These are phyloP conservation scores for Euphrasia confusa DNA, from an alignment of 257 asterid species.

Conservation along the genomic window DNA sequence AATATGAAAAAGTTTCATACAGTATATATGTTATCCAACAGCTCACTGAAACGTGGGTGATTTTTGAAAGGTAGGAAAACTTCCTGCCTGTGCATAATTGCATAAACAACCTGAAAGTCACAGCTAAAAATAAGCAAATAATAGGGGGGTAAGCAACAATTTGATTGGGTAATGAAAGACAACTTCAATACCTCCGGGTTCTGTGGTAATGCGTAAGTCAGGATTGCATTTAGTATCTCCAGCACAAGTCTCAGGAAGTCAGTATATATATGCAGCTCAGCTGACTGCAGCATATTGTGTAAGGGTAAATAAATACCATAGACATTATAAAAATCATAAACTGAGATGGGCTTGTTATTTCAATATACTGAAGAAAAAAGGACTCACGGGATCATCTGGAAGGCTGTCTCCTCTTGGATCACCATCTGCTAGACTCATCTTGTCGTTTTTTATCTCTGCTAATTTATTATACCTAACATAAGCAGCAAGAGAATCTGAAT, in stretches of 20 bases:
- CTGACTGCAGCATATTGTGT: slow-evolving; percentile 49
- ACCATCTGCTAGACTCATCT: slow-evolving; percentile 53
- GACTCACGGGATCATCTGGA: slow-evolving; percentile 65
- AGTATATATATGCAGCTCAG: slow-evolving; percentile 81
- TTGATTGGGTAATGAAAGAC: slow-evolving; percentile 18
- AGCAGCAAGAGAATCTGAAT: slow-evolving; percentile 13
- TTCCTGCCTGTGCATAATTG: slow-evolving; percentile 97
- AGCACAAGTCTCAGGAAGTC: slow-evolving; percentile 94
- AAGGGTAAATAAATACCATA: slow-evolving; percentile 11
- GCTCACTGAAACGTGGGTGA: slow-evolving; percentile 94
- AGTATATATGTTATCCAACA: slow-evolving; percentile 80
- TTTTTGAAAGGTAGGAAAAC: slow-evolving; percentile 87
- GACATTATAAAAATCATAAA: not conserved
- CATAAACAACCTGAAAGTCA: slow-evolving; percentile 76
- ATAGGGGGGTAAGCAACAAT: slow-evolving; percentile 12
- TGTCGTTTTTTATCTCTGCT: slow-evolving; percentile 79
- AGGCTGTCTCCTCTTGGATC: slow-evolving; percentile 64
- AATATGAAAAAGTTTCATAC: slow-evolving; percentile 33
- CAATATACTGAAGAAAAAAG: no score
- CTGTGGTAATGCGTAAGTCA: slow-evolving; percentile 80
- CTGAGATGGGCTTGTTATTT: not conserved
- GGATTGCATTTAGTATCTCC: slow-evolving; percentile 82
- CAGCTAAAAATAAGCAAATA: slow-evolving; percentile 19
- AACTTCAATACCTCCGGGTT: slow-evolving; percentile 78
- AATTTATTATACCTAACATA: slow-evolving; percentile 78